Conservation (phyloP, 2,329 filamentous ascomycete species). For the Fragosphaeria purpurea region DNA sequence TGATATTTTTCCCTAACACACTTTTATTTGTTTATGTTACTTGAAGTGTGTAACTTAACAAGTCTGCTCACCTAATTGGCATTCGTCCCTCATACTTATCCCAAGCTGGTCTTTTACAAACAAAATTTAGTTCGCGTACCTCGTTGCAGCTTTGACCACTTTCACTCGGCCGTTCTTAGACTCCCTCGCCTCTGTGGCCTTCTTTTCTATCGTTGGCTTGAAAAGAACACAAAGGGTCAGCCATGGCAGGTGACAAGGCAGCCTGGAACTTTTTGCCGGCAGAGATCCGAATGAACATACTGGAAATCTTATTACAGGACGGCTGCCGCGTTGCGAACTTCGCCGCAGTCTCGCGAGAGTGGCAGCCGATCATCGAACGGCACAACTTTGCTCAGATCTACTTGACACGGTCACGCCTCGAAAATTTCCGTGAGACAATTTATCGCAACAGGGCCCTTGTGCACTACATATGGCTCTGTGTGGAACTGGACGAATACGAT, state of each 20-base stretch:
- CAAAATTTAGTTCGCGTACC: no score
- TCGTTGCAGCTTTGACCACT: no score
- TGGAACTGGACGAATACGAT: constrained; percentile 21
- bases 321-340: constrained; percentile 12
- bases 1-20: no score
- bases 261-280: constrained; percentile 14
- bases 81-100: no score
- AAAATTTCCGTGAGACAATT: constrained; percentile 18
- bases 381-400: constrained; percentile 21
- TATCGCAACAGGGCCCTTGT: constrained; percentile 20
- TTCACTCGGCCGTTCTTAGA: no score
- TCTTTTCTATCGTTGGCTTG: no score
- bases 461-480: constrained; percentile 20
- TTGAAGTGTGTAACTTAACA: no score
- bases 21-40: no score
- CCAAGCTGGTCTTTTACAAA: no score
- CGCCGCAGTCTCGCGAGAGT: constrained; percentile 17
- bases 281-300: constrained; percentile 17
- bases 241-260: neutral
- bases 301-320: constrained; percentile 15
- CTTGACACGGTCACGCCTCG: constrained; percentile 19
- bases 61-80: no score
- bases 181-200: no score
- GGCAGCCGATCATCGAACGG: constrained; percentile 20
- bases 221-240: no score